Conservation (phyloP, 768 basidiomycete species). For the Lactarius hengduanensis region DNA sequence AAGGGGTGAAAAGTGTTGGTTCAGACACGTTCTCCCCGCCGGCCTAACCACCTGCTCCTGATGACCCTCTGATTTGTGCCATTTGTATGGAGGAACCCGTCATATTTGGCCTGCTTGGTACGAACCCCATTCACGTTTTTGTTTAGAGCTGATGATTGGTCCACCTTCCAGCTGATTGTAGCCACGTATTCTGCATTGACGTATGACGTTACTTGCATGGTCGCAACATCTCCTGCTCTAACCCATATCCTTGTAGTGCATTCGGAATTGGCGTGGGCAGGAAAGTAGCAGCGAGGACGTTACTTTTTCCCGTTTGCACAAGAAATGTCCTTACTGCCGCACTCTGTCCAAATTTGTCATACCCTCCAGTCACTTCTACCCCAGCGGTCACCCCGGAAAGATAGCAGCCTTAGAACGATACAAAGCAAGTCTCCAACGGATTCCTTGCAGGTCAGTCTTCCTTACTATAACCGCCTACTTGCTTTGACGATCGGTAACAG, state of each 20-base stretch:
- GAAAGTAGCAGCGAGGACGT: slow-evolving; percentile 50
- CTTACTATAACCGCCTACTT: not conserved
- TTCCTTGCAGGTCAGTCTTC: slow-evolving; percentile 60
- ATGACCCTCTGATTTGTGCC: slow-evolving; percentile 55
- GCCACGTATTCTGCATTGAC: slow-evolving; percentile 72
- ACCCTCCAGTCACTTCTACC: slow-evolving; percentile 69
- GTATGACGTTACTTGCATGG: slow-evolving; percentile 39
- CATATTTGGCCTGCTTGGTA: slow-evolving; percentile 68
- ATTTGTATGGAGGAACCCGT: slow-evolving; percentile 75
- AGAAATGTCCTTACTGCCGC: slow-evolving; percentile 80
- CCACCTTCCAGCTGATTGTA: slow-evolving; percentile 57
- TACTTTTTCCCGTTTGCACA: slow-evolving; percentile 57
- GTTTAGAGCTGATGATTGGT: slow-evolving; percentile 21
- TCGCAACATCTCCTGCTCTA: not conserved
- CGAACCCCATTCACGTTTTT: slow-evolving; percentile 13
- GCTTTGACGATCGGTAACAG: slow-evolving; percentile 36
- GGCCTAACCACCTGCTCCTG: not conserved
- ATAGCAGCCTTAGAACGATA: slow-evolving; percentile 51
- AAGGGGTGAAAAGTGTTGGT: slow-evolving; percentile 73
- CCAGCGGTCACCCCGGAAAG: slow-evolving; percentile 54
- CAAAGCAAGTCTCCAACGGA: slow-evolving; percentile 68
- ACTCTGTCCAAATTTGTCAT: slow-evolving; percentile 62
- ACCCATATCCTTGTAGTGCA: slow-evolving; percentile 50
- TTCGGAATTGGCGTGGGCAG: slow-evolving; percentile 75
- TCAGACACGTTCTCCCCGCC: slow-evolving; percentile 49